phyloP scores from a whole-genome alignment of 768 basidiomycete species.

The Mrakia frigida region DNA sequence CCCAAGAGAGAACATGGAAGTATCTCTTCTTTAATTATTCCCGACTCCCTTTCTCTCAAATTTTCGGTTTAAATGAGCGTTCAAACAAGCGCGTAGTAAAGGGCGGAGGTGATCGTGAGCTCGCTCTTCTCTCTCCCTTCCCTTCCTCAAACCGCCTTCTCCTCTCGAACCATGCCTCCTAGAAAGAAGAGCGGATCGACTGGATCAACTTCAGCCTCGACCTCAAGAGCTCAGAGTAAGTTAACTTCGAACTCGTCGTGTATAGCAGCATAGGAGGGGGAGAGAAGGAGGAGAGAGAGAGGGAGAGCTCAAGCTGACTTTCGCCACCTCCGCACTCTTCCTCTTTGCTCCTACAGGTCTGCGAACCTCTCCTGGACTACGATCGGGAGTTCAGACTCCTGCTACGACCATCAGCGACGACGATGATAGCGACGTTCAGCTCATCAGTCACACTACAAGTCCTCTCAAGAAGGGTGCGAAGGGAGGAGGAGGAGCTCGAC shows the following conservation, averaged over 20 bases:
- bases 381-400: constrained; percentile 2
- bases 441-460: background rate
- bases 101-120: too few relatives aligned
- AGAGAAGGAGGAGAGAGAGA: background rate
- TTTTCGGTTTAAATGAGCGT: too few relatives aligned
- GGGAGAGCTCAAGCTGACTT: background rate
- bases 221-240: constrained; percentile 1
- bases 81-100: too few relatives aligned
- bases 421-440: constrained; percentile 10
- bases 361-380: background rate
- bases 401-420: constrained; percentile 1
- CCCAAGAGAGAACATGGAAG: too few relatives aligned
- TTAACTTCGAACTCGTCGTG: too few relatives aligned
- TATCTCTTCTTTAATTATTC: too few relatives aligned
- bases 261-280: too few relatives aligned
- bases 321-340: constrained; percentile 10
- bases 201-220: background rate
- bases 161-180: background rate
- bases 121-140: background rate
- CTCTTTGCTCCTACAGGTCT: background rate
- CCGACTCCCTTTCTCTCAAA: too few relatives aligned
- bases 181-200: background rate
- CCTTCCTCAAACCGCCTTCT: background rate
- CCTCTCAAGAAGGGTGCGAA: background rate
- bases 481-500: background rate